These are phyloP conservation scores for Dendrobium officinale DNA, from an alignment of 106 monocot genomes.

Conservation along the genomic window DNA sequence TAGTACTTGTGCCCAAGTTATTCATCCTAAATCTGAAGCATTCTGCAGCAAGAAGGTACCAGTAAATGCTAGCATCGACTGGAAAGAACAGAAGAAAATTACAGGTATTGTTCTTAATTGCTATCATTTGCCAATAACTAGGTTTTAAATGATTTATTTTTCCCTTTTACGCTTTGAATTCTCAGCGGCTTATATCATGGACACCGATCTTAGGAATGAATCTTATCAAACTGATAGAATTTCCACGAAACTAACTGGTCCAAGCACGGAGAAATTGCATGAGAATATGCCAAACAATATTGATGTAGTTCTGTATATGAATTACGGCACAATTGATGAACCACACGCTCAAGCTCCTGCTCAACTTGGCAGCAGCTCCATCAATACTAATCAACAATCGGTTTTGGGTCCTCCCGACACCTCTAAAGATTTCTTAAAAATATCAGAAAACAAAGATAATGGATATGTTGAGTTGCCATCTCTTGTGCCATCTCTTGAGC, in stretches of 20 bases:
- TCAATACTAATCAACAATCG: constrained; percentile 11
- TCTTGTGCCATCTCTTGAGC: constrained; percentile 51
- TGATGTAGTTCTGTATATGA: constrained; percentile 5
- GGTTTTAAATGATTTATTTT: not conserved
- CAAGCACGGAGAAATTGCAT: constrained; percentile 15
- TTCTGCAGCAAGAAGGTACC: constrained; percentile 37
- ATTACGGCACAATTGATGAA: constrained; percentile 17
- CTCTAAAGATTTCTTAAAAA: constrained; percentile 20
- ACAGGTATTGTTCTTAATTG: constrained; percentile 35
- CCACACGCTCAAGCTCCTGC: constrained; percentile 22
- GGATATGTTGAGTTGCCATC: constrained; percentile 35
- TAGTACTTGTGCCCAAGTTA: constrained; percentile 74
- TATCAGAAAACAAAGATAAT: constrained; percentile 48
- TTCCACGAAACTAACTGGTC: constrained; percentile 16
- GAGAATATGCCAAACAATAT: constrained; percentile 19
- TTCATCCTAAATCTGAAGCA: constrained; percentile 51
- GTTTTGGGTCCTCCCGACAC: constrained; percentile 5
- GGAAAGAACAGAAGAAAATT: constrained; percentile 28
- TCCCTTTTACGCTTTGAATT: constrained; percentile 8
- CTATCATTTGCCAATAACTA: not conserved
- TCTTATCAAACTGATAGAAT: constrained; percentile 24
- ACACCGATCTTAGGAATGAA: constrained; percentile 10
- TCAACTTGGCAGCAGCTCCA: constrained; percentile 27
- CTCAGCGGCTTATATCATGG: constrained; percentile 41
- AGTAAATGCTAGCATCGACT: constrained; percentile 16